Base-by-base conservation (phyloP, 345 rosid species). In the Citrus cavaleriei region DNA sequence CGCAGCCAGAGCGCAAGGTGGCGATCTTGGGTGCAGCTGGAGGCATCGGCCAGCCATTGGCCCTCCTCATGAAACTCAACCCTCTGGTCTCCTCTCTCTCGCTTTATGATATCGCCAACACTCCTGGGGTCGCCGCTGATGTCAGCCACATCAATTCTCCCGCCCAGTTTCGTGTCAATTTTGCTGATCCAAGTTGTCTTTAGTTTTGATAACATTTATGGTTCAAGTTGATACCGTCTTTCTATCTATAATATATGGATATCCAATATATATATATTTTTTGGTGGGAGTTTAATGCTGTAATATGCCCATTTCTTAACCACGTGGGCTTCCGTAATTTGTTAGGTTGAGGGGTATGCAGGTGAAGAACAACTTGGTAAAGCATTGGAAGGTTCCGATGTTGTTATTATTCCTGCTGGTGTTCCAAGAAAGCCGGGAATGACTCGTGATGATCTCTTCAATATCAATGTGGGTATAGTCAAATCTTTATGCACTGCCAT, bases 391-490 rank as follows among this genome's bases (percentile, higher is more conserved):
- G 93, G 93, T 35, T 88, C 90, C 63, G 91, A 91, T 73, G 84
- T 91, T 22, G 91, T 91, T 35, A 79, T 91, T 77, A 90, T 90
- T 25, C 95, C 95, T 0, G 93, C 95, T 73, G 93, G 93, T 81
- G 95, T 91, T 13, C 93, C 95, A 1, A 91, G 95, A 83, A 91
- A 88, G 78, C 95, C 93, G 54, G 93, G 95, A 51, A 91, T 91
- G 93, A 91, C 93, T n/a, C 89, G 93, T 76, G 95, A 91, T 60
- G 95, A 89, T 82, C 90, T 89, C 49, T 89, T 88, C 86, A 90
- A 91, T 70, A 90, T 87, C n/a, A 88, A 91, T 81, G 90, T 87
- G 78, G 89, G 90, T 30, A 91, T 88, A 54, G 86, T 86, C 3
- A 86, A 81, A 54, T 77, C 78, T 77, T 85, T 91, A 0, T 83